Evolutionary conservation across 2,329 filamentous ascomycete genomes (phyloP).

Genomic region (Lasiodiplodia gonubiensis): DNA sequence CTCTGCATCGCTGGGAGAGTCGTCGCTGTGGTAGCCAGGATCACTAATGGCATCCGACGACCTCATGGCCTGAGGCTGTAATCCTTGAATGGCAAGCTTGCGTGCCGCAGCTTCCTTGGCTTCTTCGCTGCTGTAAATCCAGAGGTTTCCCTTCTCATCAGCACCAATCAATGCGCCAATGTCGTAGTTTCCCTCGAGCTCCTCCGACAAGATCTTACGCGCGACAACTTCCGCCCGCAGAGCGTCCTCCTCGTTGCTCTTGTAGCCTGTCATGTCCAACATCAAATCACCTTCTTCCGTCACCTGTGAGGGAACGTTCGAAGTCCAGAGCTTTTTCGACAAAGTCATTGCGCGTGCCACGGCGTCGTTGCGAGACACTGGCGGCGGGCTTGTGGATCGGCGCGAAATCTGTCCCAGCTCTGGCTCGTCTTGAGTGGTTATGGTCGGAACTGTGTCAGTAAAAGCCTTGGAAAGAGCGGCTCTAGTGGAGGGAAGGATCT

Average conservation of each 20-base stretch:
- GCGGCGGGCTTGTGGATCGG: constrained; percentile 78
- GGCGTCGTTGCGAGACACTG: constrained; percentile 73
- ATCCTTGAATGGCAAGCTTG: constrained; percentile 58
- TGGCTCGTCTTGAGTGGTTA: constrained; percentile 42
- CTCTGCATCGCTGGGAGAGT: constrained; percentile 66
- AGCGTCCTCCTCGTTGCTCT: constrained; percentile 84
- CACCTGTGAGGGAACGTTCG: constrained; percentile 92
- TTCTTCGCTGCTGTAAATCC: constrained; percentile 98
- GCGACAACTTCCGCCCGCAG: constrained; percentile 92
- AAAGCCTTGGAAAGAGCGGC: constrained; percentile 45
- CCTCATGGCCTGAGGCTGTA: constrained; percentile 59
- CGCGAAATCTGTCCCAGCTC: constrained; percentile 33
- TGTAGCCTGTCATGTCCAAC: constrained; percentile 98
- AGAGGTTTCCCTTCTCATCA: constrained; percentile 95
- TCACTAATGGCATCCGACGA: constrained; percentile 86
- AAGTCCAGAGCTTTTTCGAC: constrained; percentile 84
- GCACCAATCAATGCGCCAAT: constrained; percentile 94
- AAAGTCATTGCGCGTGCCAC: constrained; percentile 82
- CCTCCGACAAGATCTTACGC: constrained; percentile 87
- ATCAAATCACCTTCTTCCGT: constrained; percentile 93
- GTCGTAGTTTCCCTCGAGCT: constrained; percentile 93
- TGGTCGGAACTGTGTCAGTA: constrained; percentile 33
- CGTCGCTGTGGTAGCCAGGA: constrained; percentile 93
- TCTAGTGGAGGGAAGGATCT: constrained; percentile 55
- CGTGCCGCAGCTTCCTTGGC: constrained; percentile 88